These are phyloP conservation scores for Juncus effusus DNA, from an alignment of 176 grass and related monocot species.

Conservation along the genomic window DNA sequence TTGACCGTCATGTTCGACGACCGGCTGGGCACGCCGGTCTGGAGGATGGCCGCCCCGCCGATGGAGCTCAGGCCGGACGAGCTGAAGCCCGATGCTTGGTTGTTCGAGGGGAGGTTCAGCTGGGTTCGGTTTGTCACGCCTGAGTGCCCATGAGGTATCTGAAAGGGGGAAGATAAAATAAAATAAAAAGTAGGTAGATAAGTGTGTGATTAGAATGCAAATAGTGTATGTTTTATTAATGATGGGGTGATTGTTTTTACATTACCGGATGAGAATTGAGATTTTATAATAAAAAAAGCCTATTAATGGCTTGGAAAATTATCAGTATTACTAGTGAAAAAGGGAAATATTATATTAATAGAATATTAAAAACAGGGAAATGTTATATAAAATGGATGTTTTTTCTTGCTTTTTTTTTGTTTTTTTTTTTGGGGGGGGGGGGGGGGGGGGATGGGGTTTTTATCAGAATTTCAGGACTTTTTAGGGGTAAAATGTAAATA, in stretches of 20 bases:
- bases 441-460: no score
- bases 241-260: background rate
- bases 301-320: no score
- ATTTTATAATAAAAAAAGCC: no score
- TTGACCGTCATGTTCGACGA: conserved; percentile 58
- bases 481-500: conserved; percentile 5
- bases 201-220: conserved; percentile 16
- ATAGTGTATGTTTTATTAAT: background rate
- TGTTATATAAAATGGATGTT: no score
- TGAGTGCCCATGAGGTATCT: conserved; percentile 90
- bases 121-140: conserved; percentile 62
- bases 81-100: conserved; percentile 47
- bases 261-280: no score
- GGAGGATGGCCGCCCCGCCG: conserved; percentile 43
- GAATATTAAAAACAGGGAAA: no score
- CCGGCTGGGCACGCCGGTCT: conserved; percentile 83
- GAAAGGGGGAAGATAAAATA: conserved; percentile 23
- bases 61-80: conserved; percentile 58
- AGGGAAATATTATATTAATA: no score
- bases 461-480: no score
- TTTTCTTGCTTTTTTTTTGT: no score
- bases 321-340: no score
- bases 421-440: no score
- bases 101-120: conserved; percentile 65
- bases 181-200: conserved; percentile 11